phyloP scores from a whole-genome alignment of 2,329 filamentous ascomycete species.

The Conoideocrella luteorostrata region DNA sequence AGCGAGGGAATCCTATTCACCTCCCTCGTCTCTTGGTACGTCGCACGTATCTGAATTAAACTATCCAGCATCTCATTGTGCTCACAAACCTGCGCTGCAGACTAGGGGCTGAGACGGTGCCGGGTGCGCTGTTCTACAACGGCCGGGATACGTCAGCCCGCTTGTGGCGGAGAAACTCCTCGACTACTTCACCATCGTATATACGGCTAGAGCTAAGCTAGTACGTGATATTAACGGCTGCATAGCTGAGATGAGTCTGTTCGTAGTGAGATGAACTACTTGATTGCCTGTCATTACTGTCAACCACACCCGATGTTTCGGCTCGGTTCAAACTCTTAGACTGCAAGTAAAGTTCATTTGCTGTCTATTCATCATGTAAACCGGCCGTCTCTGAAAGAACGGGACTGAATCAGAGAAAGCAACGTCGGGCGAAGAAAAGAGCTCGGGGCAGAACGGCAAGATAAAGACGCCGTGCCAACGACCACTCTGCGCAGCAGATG shows the following conservation, averaged over 20 bases:
- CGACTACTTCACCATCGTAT: neutral
- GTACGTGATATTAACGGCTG: neutral
- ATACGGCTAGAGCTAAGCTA: neutral
- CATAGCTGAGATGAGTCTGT: neutral
- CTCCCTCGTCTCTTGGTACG: neutral
- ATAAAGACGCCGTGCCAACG: slow-evolving; percentile 2
- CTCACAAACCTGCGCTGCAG: slow-evolving; percentile 15
- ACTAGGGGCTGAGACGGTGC: slow-evolving; percentile 13
- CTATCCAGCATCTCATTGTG: slow-evolving; percentile 28
- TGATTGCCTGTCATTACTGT: slow-evolving; percentile 6
- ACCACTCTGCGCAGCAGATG: slow-evolving; percentile 25
- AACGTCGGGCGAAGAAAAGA: neutral
- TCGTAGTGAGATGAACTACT: slow-evolving; percentile 20
- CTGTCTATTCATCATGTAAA: too few species aligned
- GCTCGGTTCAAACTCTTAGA: neutral
- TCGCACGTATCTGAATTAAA: neutral
- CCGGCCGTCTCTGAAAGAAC: too few species aligned
- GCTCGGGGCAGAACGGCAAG: slow-evolving; percentile 7
- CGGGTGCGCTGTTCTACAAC: slow-evolving; percentile 17
- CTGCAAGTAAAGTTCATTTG: too few species aligned
- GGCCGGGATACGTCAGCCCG: slow-evolving; percentile 9
- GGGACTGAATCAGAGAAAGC: too few species aligned
- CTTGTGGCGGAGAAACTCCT: slow-evolving; percentile 10
- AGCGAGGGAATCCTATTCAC: neutral
- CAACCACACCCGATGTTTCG: neutral